These are phyloP conservation scores for Solanum chacoense DNA, from an alignment of 305 asterid genomes.

Conservation along the genomic window DNA sequence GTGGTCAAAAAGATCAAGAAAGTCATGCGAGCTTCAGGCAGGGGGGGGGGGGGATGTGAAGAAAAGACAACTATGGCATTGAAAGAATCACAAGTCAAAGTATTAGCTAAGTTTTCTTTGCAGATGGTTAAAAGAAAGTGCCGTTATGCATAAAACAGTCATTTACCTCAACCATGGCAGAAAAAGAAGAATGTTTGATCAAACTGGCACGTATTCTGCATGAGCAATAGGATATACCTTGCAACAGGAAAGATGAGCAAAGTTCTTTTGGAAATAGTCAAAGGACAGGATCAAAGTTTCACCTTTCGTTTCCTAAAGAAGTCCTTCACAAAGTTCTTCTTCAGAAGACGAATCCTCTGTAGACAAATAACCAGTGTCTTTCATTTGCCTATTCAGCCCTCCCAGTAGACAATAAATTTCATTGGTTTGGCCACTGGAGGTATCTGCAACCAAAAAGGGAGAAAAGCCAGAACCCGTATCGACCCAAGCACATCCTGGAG, in stretches of 20 bases:
- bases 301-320: neutral
- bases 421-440: conserved; percentile 29
- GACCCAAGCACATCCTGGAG: conserved; percentile 74
- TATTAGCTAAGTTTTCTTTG: neutral
- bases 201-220: neutral
- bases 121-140: neutral
- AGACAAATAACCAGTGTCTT: conserved; percentile 30
- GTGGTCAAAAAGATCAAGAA: neutral
- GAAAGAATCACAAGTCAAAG: neutral
- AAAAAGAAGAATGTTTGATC: neutral
- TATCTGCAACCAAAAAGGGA: conserved; percentile 58
- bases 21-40: neutral
- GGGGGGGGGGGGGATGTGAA: too few relatives aligned
- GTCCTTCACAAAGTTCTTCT: conserved; percentile 21
- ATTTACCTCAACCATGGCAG: neutral
- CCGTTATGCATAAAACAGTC: neutral
- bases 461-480: conserved; percentile 57
- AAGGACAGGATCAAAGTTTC: neutral
- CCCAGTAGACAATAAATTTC: conserved; percentile 36
- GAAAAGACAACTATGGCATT: neutral
- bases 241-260: neutral
- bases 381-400: conserved; percentile 47
- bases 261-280: neutral
- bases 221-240: neutral
- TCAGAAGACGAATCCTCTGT: conserved; percentile 22